Evolutionary conservation across 257 asterid species (phyloP).

Genomic region (Sherardia arvensis): DNA sequence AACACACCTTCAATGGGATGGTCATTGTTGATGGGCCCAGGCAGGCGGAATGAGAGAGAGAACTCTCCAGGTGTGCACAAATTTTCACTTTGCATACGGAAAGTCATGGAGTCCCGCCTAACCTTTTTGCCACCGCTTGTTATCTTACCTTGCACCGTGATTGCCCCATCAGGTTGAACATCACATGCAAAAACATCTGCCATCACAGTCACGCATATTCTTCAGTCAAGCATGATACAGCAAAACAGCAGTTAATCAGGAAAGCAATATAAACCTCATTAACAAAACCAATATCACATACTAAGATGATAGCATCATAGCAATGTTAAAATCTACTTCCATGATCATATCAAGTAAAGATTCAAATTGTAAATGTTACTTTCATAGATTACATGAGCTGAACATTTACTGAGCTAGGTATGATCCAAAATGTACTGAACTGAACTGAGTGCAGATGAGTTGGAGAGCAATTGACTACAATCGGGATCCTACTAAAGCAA

Average conservation of each 20-base stretch:
- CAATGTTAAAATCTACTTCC: not conserved
- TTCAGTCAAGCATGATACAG: not conserved
- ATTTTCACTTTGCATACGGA: slow-evolving; percentile 38
- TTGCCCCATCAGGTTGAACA: slow-evolving; percentile 30
- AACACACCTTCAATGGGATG: slow-evolving; percentile 17
- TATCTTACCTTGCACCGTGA: slow-evolving; percentile 24
- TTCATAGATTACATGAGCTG: not conserved
- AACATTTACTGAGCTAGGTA: too few relatives aligned
- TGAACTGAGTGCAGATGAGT: not conserved
- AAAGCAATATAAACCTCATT: not conserved
- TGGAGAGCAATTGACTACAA: not conserved
- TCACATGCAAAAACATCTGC: slow-evolving; percentile 32
- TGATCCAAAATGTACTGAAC: not conserved
- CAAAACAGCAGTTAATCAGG: not conserved
- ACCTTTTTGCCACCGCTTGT: slow-evolving; percentile 26
- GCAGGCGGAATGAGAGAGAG: slow-evolving; percentile 36
- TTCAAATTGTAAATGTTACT: not conserved
- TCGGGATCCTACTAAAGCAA: not conserved
- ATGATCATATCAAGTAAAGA: not conserved
- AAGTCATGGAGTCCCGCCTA: slow-evolving; percentile 23
- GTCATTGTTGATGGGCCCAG: slow-evolving; percentile 33
- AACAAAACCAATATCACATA: not conserved
- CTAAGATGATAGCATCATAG: not conserved
- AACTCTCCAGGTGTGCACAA: slow-evolving; percentile 39
- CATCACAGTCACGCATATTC: slow-evolving; percentile 7